Evolutionary conservation across 345 rosid genomes (phyloP), one percentile per base, ranked within the genome.

Genomic region (Dovyalis caffra): DNA sequence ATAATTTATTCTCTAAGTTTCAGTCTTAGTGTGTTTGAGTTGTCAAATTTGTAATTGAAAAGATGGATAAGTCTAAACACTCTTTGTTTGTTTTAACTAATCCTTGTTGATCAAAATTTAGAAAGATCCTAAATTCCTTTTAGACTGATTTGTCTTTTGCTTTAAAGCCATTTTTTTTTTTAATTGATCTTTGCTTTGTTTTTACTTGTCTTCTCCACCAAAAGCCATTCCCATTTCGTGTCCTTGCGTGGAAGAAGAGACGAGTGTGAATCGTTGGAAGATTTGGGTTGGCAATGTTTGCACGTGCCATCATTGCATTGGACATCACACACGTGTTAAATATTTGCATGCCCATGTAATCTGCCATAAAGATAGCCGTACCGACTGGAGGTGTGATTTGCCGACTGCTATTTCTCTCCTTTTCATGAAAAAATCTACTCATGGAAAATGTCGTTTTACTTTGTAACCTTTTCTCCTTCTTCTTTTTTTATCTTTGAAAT

Each of bases 161-260:
- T 51, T 51, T 7, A 2, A 21, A 51, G 57, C 25, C 2, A 2
- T 0, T 14, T 43, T 11, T 43, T 43, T 43, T 20, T 4, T n/a
- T n/a, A n/a, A 6, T 5, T 68, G 29, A 15, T 9, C 1, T 8
- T 65, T 28, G 34, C n/a, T 68, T 66, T 67, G 18, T 74, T 51
- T 3, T 34, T 15, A 37, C 11, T 57, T 40, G 66, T 74, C 65
- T 35, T 74, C n/a, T 67, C 29, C 14, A 20, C 28, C 33, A 12
- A 66, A 12, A 57, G 53, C 26, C 65, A 26, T 67, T 75, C 72
- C 58, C 72, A 68, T 68, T 57, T 67, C 67, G 66, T 25, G 57
- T 21, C 31, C 33, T 25, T 47, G 23, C 61, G 60, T 73, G 32
- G 6, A 64, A 5, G 15, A 16, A 0, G 4, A n/a, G 64, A 53